Percentiles rank a stretch among this genome's conserved stretches.
Evolutionary conservation across 2,329 filamentous ascomycete genomes (phyloP).

Genomic region (Phialemoniopsis sp.): DNA sequence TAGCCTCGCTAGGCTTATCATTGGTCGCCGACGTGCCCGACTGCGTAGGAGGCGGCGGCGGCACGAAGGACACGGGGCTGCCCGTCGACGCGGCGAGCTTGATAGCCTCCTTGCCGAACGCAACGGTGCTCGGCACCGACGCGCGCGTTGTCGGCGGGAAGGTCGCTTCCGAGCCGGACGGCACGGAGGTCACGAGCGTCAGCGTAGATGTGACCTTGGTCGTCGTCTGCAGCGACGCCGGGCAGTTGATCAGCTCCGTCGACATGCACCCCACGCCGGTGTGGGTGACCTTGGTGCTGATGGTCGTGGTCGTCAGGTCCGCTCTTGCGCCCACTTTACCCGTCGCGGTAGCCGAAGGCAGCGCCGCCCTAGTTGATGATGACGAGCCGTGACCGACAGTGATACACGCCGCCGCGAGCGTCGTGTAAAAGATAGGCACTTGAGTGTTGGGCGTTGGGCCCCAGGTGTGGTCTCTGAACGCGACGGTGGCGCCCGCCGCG

Average conservation of each 20-base stretch:
- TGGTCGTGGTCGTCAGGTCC: conserved; percentile 31
- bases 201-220: conserved; percentile 28
- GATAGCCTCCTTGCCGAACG: conserved; percentile 36
- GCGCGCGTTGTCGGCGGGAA: conserved; percentile 31
- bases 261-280: conserved; percentile 39
- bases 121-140: conserved; percentile 24
- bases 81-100: conserved; percentile 33
- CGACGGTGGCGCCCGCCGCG: conserved; percentile 46
- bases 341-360: conserved; percentile 6
- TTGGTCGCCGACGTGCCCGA: conserved; percentile 2
- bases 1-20: neutral
- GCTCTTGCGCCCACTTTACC: conserved; percentile 12
- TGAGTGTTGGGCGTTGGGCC: conserved; percentile 41
- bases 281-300: conserved; percentile 33
- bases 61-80: conserved; percentile 36
- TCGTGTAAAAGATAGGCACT: conserved; percentile 49
- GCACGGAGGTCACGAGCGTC: conserved; percentile 34
- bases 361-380: conserved; percentile 4
- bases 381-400: conserved; percentile 16
- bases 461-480: conserved; percentile 37
- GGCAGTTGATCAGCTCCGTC: conserved; percentile 40
- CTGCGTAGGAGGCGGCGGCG: conserved; percentile 17
- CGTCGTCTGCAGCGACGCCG: conserved; percentile 42
- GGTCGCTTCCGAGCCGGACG: conserved; percentile 27
- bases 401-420: conserved; percentile 36